Evolutionary conservation across 495 filamentous ascomycete species (phyloP), one percentile per base, ranked within the genome.

Genomic region (Penicillium desertorum): DNA sequence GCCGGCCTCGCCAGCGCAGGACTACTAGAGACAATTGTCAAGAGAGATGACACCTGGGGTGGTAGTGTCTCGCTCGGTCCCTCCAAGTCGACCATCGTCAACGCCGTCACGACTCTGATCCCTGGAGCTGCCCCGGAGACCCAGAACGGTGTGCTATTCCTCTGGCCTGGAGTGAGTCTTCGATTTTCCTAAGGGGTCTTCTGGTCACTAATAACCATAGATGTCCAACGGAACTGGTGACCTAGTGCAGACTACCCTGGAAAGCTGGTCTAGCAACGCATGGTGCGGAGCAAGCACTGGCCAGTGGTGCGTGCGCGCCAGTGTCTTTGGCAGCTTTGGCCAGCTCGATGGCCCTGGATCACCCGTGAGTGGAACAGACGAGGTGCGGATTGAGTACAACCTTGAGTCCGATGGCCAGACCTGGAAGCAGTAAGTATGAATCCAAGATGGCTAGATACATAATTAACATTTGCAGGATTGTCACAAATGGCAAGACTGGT

Each of bases 191-290:
- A 1, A 20, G 14, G 7, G 5, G 0, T 9, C 1, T 5, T 17
- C 3, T 22, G 2, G 14, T 17, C 3, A 2, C 49, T 51, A 29
- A 45, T 6, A 23, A 6, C 5, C 3, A 20, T 22, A 54, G 51
- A 77, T 77, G 73, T 74, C 71, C 61, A 77, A 77, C 53, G 69
- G 73, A 34, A 77, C 75, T 1, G 73, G 75, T 4, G 75, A 77
- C 50, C 56, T 77, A 17, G 60, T 76, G 55, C 72, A 77, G 62
- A 70, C 71, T 1, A 73, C 70, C 19, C 61, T 73, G 1, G 69
- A 74, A 41, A 68, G 66, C 57, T 72, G 70, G 70, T 50, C 60
- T 5, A 58, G 56, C 48, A 74, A 74, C 54, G 48, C 56, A 29
- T 74, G 70, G 71, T 74, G 71, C 47, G 71, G 70, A 39, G 68